Conservation (phyloP, 176 grass and related monocot species). For the Aegilops umbellulata region DNA sequence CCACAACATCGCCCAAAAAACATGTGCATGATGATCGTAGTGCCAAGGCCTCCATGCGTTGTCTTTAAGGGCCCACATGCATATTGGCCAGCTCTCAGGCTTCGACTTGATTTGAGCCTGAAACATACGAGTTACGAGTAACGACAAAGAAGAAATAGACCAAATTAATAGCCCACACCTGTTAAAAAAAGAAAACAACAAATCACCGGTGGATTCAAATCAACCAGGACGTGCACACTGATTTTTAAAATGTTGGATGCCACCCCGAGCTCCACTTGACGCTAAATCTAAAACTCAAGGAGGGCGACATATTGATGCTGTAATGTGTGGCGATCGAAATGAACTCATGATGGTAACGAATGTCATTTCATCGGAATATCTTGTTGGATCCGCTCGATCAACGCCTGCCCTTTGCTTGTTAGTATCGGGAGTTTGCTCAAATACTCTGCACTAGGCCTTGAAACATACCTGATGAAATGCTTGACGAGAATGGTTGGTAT, state of each 20-base stretch:
- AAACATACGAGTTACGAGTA: too few species aligned
- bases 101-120: too few species aligned
- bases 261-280: slow-evolving; percentile 41
- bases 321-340: slow-evolving; percentile 32
- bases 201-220: background rate
- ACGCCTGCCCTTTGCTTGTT: background rate
- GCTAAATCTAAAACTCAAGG: background rate
- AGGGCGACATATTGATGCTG: background rate
- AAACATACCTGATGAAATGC: background rate
- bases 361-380: background rate
- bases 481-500: slow-evolving; percentile 27
- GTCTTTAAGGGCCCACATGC: too few species aligned
- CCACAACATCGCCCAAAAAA: too few species aligned
- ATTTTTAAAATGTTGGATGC: background rate
- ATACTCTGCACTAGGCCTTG: slow-evolving; percentile 32
- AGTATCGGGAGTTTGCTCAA: slow-evolving; percentile 23
- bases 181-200: background rate
- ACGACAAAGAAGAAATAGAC: too few species aligned
- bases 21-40: too few species aligned
- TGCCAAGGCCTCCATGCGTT: too few species aligned
- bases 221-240: too few species aligned
- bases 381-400: background rate
- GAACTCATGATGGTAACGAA: slow-evolving; percentile 28
- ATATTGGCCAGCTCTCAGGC: too few species aligned
- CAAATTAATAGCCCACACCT: too few species aligned